Evolutionary conservation across 2,329 filamentous ascomycete genomes (phyloP).

Genomic region (Septoria linicola): DNA sequence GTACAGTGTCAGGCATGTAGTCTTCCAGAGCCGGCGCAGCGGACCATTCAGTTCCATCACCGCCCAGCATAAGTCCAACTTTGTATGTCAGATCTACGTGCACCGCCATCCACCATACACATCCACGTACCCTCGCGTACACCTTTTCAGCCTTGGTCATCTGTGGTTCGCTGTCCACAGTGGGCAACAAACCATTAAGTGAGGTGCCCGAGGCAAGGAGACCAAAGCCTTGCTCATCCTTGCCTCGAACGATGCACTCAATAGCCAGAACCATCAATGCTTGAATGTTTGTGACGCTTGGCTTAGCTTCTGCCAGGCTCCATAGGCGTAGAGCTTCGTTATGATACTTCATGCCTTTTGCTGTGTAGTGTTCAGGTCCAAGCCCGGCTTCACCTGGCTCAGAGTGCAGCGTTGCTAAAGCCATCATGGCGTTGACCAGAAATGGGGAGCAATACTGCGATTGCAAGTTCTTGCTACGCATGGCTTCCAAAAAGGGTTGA

Average conservation of each 20-base stretch:
- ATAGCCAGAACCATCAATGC: conserved; percentile 5
- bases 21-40: background rate
- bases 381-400: background rate
- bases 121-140: background rate
- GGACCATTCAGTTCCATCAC: conserved; percentile 2
- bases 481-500: conserved; percentile 5
- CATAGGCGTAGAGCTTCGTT: conserved; percentile 6
- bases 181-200: conserved; percentile 1
- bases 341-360: conserved; percentile 1
- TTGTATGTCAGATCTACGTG: conserved; percentile 13
- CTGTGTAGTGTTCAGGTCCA: background rate
- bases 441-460: conserved; percentile 10
- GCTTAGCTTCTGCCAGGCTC: background rate
- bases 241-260: conserved; percentile 6
- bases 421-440: conserved; percentile 10
- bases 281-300: conserved; percentile 8
- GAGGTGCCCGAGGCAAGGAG: conserved; percentile 1
- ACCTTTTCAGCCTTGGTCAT: background rate
- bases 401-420: conserved; percentile 5
- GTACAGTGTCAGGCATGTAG: conserved; percentile 1
- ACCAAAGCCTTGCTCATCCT: conserved; percentile 3
- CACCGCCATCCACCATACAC: conserved; percentile 12
- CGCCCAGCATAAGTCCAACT: conserved; percentile 6
- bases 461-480: conserved; percentile 1
- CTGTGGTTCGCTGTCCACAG: background rate